Evolutionary conservation across 306 rosid genomes (phyloP), one percentile per base, ranked within the genome.

Genomic region (Quercus ilex): DNA sequence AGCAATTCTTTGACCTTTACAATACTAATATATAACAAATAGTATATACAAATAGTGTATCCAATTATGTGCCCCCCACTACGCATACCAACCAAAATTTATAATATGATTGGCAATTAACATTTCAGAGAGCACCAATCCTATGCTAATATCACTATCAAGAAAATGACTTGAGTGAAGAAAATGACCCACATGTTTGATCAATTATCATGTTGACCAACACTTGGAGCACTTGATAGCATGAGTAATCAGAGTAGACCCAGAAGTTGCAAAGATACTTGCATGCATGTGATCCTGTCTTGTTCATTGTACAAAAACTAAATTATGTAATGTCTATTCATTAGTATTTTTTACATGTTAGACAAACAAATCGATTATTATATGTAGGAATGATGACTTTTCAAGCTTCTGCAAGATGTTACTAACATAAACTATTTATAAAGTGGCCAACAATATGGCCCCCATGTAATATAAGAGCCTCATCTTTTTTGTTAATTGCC

Each of bases 371-470:
- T 71, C 49, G 69, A 86, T 76, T 67, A 35, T 69, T 63, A 35
- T 77, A 71, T 49, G 41, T 28, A 55, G 68, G 82, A 79, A 86
- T 83, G 77, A 81, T 81, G 88, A 67, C 79, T 62, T 41, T 52
- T 53, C 13, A 52, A 52, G 52, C 25, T 59, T 67, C 72, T 76
- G 74, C n/a, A 38, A 38, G 52, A 73, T 51, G 76, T 31, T 77
- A 70, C 51, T 46, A 74, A 58, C 43, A 76, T 38, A 8, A 38
- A 38, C 46, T 38, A 38, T 38, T 38, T 38, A 38, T 59, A 80
- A 86, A 89, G 93, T 89, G 88, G 93, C 85, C 53, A 81, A 88
- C 93, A 86, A 30, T 63, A 35, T 81, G 96, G 87, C 64, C 93
- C 94, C 90, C 17, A 49, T 49, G 15, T 3, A 49, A 49, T 49